Evolutionary conservation across 2,329 filamentous ascomycete genomes (phyloP), one percentile per base, ranked within the genome.

Genomic region (Alternaria gansuensis): DNA sequence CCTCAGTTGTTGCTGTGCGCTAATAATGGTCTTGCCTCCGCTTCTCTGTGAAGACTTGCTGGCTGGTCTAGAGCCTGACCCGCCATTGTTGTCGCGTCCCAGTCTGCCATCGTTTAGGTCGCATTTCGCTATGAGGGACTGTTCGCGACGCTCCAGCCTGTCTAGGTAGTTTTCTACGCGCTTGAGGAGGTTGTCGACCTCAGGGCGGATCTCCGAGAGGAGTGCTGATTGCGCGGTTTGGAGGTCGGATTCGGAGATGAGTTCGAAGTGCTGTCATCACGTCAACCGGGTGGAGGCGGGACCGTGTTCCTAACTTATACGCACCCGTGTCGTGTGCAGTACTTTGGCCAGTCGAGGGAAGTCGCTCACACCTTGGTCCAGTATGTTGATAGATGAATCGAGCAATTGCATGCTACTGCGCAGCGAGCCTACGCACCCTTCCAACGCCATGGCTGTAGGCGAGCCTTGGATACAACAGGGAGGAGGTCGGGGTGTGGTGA

Each of bases 171-270:
- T 88, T 66, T 92, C 88, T n/a, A 93, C 92, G 66, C 93, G 89
- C 63, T 88, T 85, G 51, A 97, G 87, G 2, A 97, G 86, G 57
- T 88, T 86, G 29, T 88, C 83, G 64, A 96, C 90, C 76, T 92
- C 93, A 8, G 93, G 93, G n/a, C 90, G 89, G 67, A 97, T 95
- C 75, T 96, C 93, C 71, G 92, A 90, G 69, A 93, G 89, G 17
- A 97, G 87, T 4, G 92, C 89, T 66, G 91, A 84, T 78, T 97
- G 93, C 31, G 93, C 93, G 63, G 89, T 85, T 61, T 89, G 88
- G 43, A 97, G 87, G 51, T 91, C 91, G 11, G 90, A 87, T 75
- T 96, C 92, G 14, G 93, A 91, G 68, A 97, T 91, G 40, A 97
- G 88, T 77, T 97, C 93, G 79, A 96, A 97, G 80, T 97, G 93